Base-by-base conservation (phyloP, 2,329 filamentous ascomycete genomes). In the Fusarium xyrophilum region DNA sequence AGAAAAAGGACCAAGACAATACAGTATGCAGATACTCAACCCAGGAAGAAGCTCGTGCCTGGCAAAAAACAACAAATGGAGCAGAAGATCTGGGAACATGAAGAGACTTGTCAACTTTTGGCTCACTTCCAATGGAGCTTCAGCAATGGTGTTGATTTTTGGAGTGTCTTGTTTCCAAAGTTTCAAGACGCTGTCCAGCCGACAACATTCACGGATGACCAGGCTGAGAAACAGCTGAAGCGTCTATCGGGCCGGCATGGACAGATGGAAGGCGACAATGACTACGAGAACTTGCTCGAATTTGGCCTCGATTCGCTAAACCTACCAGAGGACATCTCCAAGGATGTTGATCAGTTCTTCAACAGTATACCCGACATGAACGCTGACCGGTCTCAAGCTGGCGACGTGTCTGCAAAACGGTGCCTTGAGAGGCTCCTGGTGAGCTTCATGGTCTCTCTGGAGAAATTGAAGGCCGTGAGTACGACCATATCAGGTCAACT, bases 41-140 rank as follows among this genome's bases (percentile, higher is more conserved):
- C 25, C 25, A 25, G 25, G 25, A 25, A 10, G 28, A 19, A 23
- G 15, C n/a, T 0, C 1, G 19, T 1, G 0, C 43, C 43, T 46
- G 27, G 27, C 0, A 1, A n/a, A 32, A 32, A 1, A 0, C 28
- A 23, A 10, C n/a, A 47, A 47, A 19, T 0, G 11, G 0, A 30
- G 27, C 27, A 17, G 27, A 30, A 2, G 2, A 7, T 17, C 0
- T 46, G 43, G 43, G 43, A 30, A 46, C 43, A 30, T 30, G n/a
- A 46, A 0, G 43, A 46, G 43, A 21, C n/a, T 0, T 21, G 27
- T 1, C 43, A 46, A 0, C 43, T 46, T 21, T 2, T 46, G 0
- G 43, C 43, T 1, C 27, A 46, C 15, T 21, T 46, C n/a, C 27
- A 46, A 30, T 30, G 43, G 43, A 46, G 43, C 43, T 30, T 46